phyloP scores from a whole-genome alignment of 768 basidiomycete species.

The Lentinula sp. region DNA sequence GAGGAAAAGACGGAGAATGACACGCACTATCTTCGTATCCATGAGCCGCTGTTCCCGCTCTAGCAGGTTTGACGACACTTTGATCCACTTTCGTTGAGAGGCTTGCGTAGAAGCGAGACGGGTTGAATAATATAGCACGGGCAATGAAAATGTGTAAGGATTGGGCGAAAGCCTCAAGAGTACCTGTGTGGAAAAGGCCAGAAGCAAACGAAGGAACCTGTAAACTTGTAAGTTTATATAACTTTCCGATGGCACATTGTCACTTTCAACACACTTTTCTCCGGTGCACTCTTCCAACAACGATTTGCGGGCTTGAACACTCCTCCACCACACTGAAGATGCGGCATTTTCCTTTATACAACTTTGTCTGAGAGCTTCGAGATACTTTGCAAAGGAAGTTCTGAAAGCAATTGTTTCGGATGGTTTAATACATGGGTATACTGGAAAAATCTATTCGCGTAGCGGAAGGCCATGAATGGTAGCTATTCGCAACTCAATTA shows the following conservation, averaged over 20 bases:
- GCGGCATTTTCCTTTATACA: conserved; percentile 20
- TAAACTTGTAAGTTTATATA: conserved; percentile 30
- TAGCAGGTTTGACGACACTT: neutral
- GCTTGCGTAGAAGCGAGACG: conserved; percentile 7
- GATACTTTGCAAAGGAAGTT: conserved; percentile 42
- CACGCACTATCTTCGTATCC: neutral
- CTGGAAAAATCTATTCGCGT: conserved; percentile 34
- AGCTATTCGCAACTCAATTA: neutral
- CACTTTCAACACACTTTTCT: conserved; percentile 27
- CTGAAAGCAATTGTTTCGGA: conserved; percentile 47
- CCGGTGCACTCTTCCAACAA: conserved; percentile 50
- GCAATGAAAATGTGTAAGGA: no score
- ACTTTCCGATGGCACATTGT: neutral
- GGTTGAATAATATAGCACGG: neutral
- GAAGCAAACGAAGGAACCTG: conserved; percentile 47
- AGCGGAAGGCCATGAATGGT: neutral
- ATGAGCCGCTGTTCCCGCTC: neutral
- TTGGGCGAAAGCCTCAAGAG: neutral
- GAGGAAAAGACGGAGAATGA: neutral
- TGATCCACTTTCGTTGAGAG: neutral
- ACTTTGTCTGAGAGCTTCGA: conserved; percentile 39
- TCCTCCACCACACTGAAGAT: conserved; percentile 44
- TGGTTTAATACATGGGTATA: conserved; percentile 48
- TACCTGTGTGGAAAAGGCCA: conserved; percentile 21
- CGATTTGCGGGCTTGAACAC: conserved; percentile 49